A percentile compares a stretch with the other conserved stretches of the same genome.
Conservation (phyloP, 495 filamentous ascomycete genomes). For the Aspergillus biplanus region DNA sequence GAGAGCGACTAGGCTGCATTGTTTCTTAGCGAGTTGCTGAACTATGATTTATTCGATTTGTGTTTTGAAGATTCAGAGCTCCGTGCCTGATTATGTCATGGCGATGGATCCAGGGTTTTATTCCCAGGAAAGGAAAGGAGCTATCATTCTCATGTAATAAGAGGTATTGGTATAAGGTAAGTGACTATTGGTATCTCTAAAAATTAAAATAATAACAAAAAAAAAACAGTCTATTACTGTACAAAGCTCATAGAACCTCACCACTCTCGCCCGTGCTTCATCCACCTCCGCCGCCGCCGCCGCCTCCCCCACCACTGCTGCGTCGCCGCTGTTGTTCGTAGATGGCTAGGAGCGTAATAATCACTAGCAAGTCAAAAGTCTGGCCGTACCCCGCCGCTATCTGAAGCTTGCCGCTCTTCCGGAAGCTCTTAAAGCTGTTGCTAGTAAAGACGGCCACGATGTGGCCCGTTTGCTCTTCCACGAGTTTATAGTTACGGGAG, state of each 20-base stretch:
- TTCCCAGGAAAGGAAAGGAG: too few species aligned
- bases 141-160: too few species aligned
- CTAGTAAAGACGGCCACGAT: constrained; percentile 38
- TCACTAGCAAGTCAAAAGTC: constrained; percentile 30
- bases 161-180: too few species aligned
- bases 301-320: constrained; percentile 17
- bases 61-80: not conserved
- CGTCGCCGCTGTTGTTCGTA: constrained; percentile 29
- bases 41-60: not conserved
- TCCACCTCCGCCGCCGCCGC: constrained; percentile 19
- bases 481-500: constrained; percentile 33
- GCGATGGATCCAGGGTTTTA: not conserved
- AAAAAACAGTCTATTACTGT: not conserved
- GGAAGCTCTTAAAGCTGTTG: constrained; percentile 22
- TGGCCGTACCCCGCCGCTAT: constrained; percentile 24
- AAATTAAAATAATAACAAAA: too few species aligned
- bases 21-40: constrained; percentile 22
- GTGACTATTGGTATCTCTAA: too few species aligned
- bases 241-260: not conserved
- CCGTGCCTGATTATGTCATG: not conserved
- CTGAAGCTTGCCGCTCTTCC: constrained; percentile 31
- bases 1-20: constrained; percentile 18
- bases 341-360: constrained; percentile 28
- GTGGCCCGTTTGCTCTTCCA: constrained; percentile 30
- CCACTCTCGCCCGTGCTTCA: not conserved